phyloP scores from a whole-genome alignment of 768 basidiomycete genomes.

The Boletus tomentosulus region DNA sequence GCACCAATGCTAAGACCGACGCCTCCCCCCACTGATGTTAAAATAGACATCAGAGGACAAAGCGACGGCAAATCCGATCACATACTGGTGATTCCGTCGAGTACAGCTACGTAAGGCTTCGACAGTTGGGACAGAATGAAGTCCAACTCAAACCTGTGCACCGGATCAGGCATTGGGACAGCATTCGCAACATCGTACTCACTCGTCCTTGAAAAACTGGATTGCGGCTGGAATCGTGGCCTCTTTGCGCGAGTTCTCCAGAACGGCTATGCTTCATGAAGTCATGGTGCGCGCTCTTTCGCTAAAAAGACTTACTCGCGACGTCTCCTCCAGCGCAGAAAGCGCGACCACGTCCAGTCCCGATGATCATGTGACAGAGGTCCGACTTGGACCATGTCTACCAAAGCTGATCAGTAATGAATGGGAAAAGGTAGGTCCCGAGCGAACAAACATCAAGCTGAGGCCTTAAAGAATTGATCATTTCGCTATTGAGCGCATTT shows the following conservation, averaged over 20 bases:
- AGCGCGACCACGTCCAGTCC: slow-evolving; percentile 64
- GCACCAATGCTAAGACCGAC: slow-evolving; percentile 84
- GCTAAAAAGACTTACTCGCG: slow-evolving; percentile 51
- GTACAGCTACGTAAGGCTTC: slow-evolving; percentile 88
- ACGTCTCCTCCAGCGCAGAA: slow-evolving; percentile 98
- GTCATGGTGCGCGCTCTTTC: background rate
- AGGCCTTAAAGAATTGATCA: slow-evolving; percentile 67
- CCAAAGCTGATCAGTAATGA: slow-evolving; percentile 7
- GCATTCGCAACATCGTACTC: slow-evolving; percentile 31
- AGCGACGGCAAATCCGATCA: slow-evolving; percentile 6
- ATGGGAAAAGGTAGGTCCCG: background rate
- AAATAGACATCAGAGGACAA: slow-evolving; percentile 2
- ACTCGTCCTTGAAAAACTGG: slow-evolving; percentile 90
- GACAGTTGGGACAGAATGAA: slow-evolving; percentile 62
- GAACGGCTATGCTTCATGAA: slow-evolving; percentile 44
- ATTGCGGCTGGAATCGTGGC: slow-evolving; percentile 60
- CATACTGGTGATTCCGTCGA: slow-evolving; percentile 91
- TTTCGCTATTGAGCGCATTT: slow-evolving; percentile 77
- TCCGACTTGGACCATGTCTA: slow-evolving; percentile 76
- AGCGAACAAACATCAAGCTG: slow-evolving; percentile 65
- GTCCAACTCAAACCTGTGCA: slow-evolving; percentile 72
- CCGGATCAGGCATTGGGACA: slow-evolving; percentile 7
- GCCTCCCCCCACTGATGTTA: slow-evolving; percentile 83
- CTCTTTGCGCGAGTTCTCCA: slow-evolving; percentile 46
- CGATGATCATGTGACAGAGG: slow-evolving; percentile 68